Evolutionary conservation across 148 eudicot species (phyloP).

Genomic region (Diospyros kaki): DNA sequence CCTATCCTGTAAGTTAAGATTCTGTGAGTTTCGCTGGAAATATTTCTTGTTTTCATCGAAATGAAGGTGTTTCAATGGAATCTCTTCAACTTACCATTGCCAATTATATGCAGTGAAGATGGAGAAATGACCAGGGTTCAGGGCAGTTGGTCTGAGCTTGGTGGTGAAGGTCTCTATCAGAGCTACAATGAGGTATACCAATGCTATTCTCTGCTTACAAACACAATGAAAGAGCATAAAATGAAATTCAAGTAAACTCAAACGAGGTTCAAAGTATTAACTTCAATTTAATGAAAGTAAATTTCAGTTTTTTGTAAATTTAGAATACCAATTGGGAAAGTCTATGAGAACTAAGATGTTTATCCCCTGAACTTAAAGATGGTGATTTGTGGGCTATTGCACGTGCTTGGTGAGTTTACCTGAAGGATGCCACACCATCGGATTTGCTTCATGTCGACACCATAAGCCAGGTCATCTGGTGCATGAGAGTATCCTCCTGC

Average conservation of each 20-base stretch:
- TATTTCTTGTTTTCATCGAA: background rate
- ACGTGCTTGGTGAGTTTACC: slow-evolving; percentile 11
- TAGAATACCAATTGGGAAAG: too few species aligned
- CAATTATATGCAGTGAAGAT: slow-evolving; percentile 48
- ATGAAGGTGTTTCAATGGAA: background rate
- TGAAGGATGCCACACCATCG: slow-evolving; percentile 55
- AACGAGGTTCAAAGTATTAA: too few species aligned
- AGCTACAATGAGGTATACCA: slow-evolving; percentile 50
- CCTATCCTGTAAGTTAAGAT: slow-evolving; percentile 25
- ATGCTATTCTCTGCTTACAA: slow-evolving; percentile 42
- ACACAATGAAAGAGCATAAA: too few species aligned
- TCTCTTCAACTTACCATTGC: slow-evolving; percentile 39
- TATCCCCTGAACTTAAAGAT: too few species aligned
- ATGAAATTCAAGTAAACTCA: too few species aligned
- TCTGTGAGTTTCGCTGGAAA: too few species aligned
- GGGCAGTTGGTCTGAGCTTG: slow-evolving; percentile 35
- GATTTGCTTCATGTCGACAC: slow-evolving; percentile 45
- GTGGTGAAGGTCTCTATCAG: slow-evolving; percentile 43
- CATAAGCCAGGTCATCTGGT: slow-evolving; percentile 34
- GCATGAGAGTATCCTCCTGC: slow-evolving; percentile 55
- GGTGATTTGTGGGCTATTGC: too few species aligned
- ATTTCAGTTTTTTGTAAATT: too few species aligned
- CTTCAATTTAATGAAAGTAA: too few species aligned
- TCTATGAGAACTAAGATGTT: too few species aligned
- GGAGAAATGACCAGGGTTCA: slow-evolving; percentile 31